Evolutionary conservation across 2,329 filamentous ascomycete species (phyloP).

Genomic region (Xylariaceae sp.): DNA sequence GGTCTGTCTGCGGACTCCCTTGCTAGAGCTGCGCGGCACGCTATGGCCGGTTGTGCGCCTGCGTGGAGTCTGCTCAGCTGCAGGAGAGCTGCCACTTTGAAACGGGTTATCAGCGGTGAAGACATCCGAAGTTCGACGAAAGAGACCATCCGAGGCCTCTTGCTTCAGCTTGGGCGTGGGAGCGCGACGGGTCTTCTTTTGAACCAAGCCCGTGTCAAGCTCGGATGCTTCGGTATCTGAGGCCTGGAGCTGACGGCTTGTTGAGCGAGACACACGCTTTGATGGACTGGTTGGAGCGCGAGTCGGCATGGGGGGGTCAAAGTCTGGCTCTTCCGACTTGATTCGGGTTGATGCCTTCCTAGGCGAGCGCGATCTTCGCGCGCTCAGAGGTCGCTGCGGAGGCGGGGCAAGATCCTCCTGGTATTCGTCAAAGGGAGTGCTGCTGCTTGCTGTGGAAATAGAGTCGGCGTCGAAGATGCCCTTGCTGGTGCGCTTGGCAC

Average conservation of each 20-base stretch:
- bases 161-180: slow-evolving; percentile 50
- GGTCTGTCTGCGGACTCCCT: slow-evolving; percentile 44
- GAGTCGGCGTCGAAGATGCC: slow-evolving; percentile 74
- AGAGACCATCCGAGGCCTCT: slow-evolving; percentile 51
- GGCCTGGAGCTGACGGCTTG: slow-evolving; percentile 52
- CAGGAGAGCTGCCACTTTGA: slow-evolving; percentile 73
- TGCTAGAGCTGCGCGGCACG: slow-evolving; percentile 37
- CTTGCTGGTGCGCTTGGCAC: slow-evolving; percentile 80
- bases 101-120: slow-evolving; percentile 94
- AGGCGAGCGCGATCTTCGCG: slow-evolving; percentile 53
- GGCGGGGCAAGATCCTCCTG: slow-evolving; percentile 51
- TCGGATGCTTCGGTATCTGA: slow-evolving; percentile 52
- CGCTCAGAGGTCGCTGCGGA: slow-evolving; percentile 40
- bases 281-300: slow-evolving; percentile 44
- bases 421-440: slow-evolving; percentile 55
- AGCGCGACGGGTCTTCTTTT: slow-evolving; percentile 34
- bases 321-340: slow-evolving; percentile 51
- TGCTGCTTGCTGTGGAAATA: slow-evolving; percentile 51
- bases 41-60: slow-evolving; percentile 48
- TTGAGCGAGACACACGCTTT: slow-evolving; percentile 54
- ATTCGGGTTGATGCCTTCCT: slow-evolving; percentile 53
- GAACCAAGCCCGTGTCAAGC: slow-evolving; percentile 34
- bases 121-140: slow-evolving; percentile 46
- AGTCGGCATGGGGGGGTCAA: slow-evolving; percentile 32
- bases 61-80: slow-evolving; percentile 49